Base-by-base conservation (phyloP, 2,329 filamentous ascomycete genomes). In the Penicillium sp. region DNA sequence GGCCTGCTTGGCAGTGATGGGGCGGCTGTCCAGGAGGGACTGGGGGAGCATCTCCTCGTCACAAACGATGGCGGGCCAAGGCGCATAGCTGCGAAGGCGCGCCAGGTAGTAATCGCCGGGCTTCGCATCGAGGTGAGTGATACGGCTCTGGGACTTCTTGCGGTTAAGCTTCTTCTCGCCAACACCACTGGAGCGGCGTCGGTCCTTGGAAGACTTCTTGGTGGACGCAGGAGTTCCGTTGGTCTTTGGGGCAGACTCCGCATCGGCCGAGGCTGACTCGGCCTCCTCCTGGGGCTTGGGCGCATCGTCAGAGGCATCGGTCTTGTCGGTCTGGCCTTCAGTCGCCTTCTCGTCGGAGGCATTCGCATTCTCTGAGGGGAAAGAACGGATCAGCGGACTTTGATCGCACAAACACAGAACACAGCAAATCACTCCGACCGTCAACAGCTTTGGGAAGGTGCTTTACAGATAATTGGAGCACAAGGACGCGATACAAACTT, bases 41-140 rank as follows among this genome's bases (percentile, higher is more conserved):
- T 87, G 82, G 2, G 95, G 93, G 21, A 99, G 86, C 88, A 99
- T 98, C 61, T 89, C 88, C 75, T 99, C 93, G 72, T 96, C 92
- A 74, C 91, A 95, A 67, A 99, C 87, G 71, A 99, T 90, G 54
- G 92, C 89, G 16, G 95, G 95, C 95, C 95, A 99, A 39, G 91
- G 88, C 31, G 95, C 91, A 76, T 91, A 96, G 59, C 93, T 95
- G 82, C 96, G 96, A 76, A 99, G 87, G 75, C 93, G 91, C 63
- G 96, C 92, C 71, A 96, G 88, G 78, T 90, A 98, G 77, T 93
- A 90, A 69, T 98, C 89, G 66, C 96, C 95, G 4, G 95, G 91
- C 79, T 96, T 83, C 62, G 91, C 93, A 72, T 96, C 86, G 53
- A 91, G 82, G 66, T 92, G 85, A 45, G 83, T 83, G 62, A 90